Evolutionary conservation across 2,329 filamentous ascomycete species (phyloP).

Genomic region (Aureobasidium vineae): DNA sequence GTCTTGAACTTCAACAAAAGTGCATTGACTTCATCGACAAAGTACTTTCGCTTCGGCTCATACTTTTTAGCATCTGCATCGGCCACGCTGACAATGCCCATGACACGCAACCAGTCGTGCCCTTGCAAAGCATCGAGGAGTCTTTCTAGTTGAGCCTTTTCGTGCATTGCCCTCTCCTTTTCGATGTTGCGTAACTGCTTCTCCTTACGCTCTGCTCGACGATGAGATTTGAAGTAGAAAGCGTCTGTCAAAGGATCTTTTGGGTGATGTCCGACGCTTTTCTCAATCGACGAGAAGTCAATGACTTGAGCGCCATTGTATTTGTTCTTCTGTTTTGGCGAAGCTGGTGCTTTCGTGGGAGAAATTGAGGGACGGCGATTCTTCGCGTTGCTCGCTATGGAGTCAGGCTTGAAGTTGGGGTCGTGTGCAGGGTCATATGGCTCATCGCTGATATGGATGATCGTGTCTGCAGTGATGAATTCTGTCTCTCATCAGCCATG

Average conservation of each 20-base stretch:
- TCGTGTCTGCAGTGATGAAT: conserved; percentile 68
- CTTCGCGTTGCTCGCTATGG: not conserved
- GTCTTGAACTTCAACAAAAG: conserved; percentile 83
- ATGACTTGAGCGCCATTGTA: conserved; percentile 40
- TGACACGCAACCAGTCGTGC: conserved; percentile 86
- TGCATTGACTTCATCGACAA: conserved; percentile 75
- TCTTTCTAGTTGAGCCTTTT: conserved; percentile 64
- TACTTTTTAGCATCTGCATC: conserved; percentile 84
- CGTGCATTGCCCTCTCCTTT: conserved; percentile 63
- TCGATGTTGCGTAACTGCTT: conserved; percentile 68
- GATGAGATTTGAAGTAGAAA: conserved; percentile 58
- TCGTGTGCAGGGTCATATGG: conserved; percentile 34
- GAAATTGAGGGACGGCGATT: conserved; percentile 15
- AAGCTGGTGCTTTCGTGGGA: conserved; percentile 31
- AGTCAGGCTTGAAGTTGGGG: not conserved
- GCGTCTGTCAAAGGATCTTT: conserved; percentile 58
- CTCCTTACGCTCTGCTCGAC: conserved; percentile 62
- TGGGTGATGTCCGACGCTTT: conserved; percentile 38
- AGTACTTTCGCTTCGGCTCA: conserved; percentile 79
- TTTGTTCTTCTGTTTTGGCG: conserved; percentile 32
- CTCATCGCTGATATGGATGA: conserved; percentile 68
- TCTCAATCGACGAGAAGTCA: conserved; percentile 44
- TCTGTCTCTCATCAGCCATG: conserved; percentile 53
- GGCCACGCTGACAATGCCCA: conserved; percentile 83
- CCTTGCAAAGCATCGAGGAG: conserved; percentile 80